Evolutionary conservation across 2,329 filamentous ascomycete genomes (phyloP).

Genomic region (Pseudogymnoascus sp.): DNA sequence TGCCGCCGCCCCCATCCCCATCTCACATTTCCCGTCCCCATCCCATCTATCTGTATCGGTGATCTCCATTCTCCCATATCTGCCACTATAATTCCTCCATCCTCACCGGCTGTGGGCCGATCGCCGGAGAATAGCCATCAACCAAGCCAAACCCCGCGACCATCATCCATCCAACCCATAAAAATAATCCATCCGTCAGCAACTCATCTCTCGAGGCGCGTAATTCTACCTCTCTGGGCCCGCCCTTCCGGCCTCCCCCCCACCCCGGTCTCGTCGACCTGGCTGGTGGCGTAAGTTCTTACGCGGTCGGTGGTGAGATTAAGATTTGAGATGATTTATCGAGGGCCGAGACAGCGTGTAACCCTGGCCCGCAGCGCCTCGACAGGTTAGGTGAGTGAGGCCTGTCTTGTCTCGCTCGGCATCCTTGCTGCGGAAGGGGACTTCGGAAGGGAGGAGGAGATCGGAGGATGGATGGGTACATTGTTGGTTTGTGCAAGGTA

Average conservation of each 20-base stretch:
- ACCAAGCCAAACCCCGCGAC: background rate
- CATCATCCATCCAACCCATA: background rate
- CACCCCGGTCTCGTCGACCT: background rate
- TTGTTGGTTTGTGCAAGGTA: background rate
- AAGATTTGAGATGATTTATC: slow-evolving; percentile 2
- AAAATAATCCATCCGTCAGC: background rate
- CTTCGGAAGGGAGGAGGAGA: background rate
- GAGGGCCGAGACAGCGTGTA: background rate
- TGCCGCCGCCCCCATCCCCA: background rate
- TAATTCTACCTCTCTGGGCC: background rate
- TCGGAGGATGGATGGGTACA: background rate
- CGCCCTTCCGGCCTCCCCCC: background rate
- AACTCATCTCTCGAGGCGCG: background rate
- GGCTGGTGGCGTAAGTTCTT: background rate
- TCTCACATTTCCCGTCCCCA: background rate
- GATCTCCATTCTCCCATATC: background rate
- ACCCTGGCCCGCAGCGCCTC: background rate
- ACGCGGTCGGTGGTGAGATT: background rate
- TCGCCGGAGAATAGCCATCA: background rate
- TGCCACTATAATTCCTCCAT: background rate
- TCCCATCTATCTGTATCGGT: background rate
- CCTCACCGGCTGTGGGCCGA: background rate
- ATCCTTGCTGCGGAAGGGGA: background rate
- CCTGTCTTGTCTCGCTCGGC: background rate
- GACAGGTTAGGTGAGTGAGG: background rate